These are phyloP conservation scores for Verticillium dahliae DNA, from an alignment of 2,329 filamentous ascomycete species.

Conservation along the genomic window DNA sequence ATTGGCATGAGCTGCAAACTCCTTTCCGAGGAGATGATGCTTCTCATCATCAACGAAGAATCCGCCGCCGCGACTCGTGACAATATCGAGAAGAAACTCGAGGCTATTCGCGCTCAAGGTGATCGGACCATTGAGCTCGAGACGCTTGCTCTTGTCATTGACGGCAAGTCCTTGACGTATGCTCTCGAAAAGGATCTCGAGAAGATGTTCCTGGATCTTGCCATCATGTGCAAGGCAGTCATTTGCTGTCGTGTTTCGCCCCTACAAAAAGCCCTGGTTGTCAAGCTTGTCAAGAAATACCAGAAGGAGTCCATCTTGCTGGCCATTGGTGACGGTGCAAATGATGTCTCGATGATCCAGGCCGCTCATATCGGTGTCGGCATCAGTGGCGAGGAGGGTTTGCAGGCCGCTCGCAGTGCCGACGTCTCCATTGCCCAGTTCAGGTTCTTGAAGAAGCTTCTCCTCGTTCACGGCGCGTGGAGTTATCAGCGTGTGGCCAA, in stretches of 20 bases:
- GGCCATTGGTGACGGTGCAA: slow-evolving; percentile 94
- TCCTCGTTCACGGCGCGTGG: slow-evolving; percentile 94
- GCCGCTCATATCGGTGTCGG: slow-evolving; percentile 96
- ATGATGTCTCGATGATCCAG: slow-evolving; percentile 99
- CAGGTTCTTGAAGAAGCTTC: slow-evolving; percentile 84
- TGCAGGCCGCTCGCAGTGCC: slow-evolving; percentile 91
- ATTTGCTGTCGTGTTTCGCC: slow-evolving; percentile 97
- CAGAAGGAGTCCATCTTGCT: slow-evolving; percentile 87
- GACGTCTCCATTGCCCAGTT: slow-evolving; percentile 97
- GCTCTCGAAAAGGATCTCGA: slow-evolving; percentile 92
- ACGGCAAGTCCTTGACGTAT: slow-evolving; percentile 90
- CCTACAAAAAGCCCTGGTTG: slow-evolving; percentile 92
- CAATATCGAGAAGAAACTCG: slow-evolving; percentile 88
- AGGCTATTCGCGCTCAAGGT: slow-evolving; percentile 80
- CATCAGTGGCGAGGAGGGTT: slow-evolving; percentile 93
- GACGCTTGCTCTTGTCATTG: slow-evolving; percentile 84
- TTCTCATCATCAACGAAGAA: slow-evolving; percentile 94
- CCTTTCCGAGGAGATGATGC: slow-evolving; percentile 97
- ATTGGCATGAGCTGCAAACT: slow-evolving; percentile 99
- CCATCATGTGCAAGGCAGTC: slow-evolving; percentile 96
- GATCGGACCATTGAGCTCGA: slow-evolving; percentile 74
- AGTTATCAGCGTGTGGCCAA: slow-evolving; percentile 96
- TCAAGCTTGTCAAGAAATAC: slow-evolving; percentile 92
- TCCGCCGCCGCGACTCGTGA: slow-evolving; percentile 69
- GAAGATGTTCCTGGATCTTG: slow-evolving; percentile 86